These are phyloP conservation scores for Podaxis carcinomalis DNA, from an alignment of 768 basidiomycete genomes.

Conservation along the genomic window DNA sequence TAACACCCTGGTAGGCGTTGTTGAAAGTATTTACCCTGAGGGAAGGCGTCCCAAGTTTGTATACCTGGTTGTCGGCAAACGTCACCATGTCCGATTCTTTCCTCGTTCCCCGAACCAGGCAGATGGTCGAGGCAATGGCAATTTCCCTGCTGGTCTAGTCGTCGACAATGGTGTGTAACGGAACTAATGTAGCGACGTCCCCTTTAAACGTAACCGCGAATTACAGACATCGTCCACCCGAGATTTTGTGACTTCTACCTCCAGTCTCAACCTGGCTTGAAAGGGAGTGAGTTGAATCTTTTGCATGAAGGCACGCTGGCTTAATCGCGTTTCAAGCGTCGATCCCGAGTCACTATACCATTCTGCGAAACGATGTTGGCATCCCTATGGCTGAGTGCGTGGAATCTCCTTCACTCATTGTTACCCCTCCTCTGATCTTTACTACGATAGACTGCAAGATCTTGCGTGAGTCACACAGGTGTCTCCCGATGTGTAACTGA, in stretches of 20 bases:
- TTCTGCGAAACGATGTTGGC: slow-evolving; percentile 32
- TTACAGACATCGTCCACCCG: slow-evolving; percentile 35
- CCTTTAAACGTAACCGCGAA: slow-evolving; percentile 9
- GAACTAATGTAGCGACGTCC: slow-evolving; percentile 8
- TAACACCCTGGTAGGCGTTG: background rate
- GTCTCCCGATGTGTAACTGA: background rate
- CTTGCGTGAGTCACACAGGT: slow-evolving; percentile 4
- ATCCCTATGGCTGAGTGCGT: slow-evolving; percentile 24
- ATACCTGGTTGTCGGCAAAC: slow-evolving; percentile 60
- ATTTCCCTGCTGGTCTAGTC: slow-evolving; percentile 39
- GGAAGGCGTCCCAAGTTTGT: slow-evolving; percentile 34
- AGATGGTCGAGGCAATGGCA: slow-evolving; percentile 45
- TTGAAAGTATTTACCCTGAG: slow-evolving; percentile 7
- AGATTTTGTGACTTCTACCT: slow-evolving; percentile 49
- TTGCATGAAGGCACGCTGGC: background rate
- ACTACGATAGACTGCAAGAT: slow-evolving; percentile 3
- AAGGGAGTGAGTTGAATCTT: slow-evolving; percentile 39
- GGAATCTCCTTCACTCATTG: background rate
- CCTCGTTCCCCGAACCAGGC: background rate
- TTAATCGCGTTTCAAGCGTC: background rate
- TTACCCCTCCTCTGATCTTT: background rate
- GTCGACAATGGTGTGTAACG: slow-evolving; percentile 21
- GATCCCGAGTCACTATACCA: slow-evolving; percentile 50
- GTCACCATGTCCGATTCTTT: slow-evolving; percentile 54
- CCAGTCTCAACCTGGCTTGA: slow-evolving; percentile 50